Evolutionary conservation across 805 yeast species (phyloP), one percentile per base, ranked within the genome.

Genomic region (Cyberlindnera subsufficiens): DNA sequence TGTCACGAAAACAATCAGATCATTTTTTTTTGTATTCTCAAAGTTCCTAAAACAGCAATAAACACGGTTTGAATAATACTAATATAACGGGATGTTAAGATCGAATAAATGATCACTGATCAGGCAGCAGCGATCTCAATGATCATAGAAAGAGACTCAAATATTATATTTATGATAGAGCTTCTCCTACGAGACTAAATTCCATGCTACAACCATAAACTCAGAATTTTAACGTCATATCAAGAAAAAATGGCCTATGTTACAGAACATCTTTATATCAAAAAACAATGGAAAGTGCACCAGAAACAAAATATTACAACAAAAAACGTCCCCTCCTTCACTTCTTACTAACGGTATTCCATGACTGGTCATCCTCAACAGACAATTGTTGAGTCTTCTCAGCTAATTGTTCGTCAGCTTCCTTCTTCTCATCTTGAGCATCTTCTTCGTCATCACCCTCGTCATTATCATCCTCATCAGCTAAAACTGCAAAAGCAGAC

Each of bases 381-480:
- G 68, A 46, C 50, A 75, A 58, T 30, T 62, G 54, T 33, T 68
- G 67, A 25, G 77, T 59, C 36, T 68, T 68, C 34, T 67, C 60
- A 41, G 65, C 66, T 44, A 60, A 58, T 22, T 47, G 60, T 37
- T 65, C 50, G n/a, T 47, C 55, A 29, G 53, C 52, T 20, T 52
- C 60, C 3, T 46, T 37, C 3, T 45, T 44, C 16, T 42, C 36
- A 11, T 44, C 43, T 18, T 39, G 35, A 35, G 49, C 45, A n/a
- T 48, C 50, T 22, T 45, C 55, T 35, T 50, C 48, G 29, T 42
- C 42, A 17, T 49, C 50, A 16, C 51, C 55, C 27, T 69, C 74
- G 2, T 71, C 78, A 3, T 72, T 78, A 4, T 77, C 81, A 41
- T 70, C 80, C 29, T 77, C 80, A 42, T 57, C 59, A 40, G 74